Conservation (phyloP, 1,284 basidiomycete genomes). For the Leccinum proximum region DNA sequence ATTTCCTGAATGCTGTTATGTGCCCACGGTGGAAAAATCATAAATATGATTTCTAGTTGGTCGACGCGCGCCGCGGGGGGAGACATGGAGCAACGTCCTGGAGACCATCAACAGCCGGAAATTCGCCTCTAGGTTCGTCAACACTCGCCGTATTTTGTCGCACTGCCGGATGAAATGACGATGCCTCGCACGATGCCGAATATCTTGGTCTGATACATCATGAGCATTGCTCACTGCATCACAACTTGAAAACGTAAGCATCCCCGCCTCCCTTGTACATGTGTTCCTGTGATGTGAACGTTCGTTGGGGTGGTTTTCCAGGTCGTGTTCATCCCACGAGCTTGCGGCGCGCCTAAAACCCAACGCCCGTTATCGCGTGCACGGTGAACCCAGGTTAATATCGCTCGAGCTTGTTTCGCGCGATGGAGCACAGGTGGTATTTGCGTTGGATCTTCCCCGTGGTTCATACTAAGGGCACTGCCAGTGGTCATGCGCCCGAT, state of each 20-base stretch:
- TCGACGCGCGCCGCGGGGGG: neutral
- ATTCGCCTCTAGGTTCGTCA: slow-evolving; percentile 12
- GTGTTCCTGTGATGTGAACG: neutral
- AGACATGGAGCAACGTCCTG: slow-evolving; percentile 13
- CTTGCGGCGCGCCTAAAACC: slow-evolving; percentile 23
- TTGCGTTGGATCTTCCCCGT: neutral
- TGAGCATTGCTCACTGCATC: slow-evolving; percentile 18
- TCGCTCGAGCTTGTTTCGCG: slow-evolving; percentile 18
- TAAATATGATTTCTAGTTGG: too few relatives aligned
- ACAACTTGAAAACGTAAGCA: slow-evolving; percentile 32
- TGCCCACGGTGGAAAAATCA: too few relatives aligned
- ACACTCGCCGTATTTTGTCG: neutral
- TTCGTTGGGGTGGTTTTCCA: slow-evolving; percentile 17
- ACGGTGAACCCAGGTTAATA: slow-evolving; percentile 32
- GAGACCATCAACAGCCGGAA: slow-evolving; percentile 9
- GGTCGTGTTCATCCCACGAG: slow-evolving; percentile 27
- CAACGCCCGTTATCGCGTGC: slow-evolving; percentile 25
- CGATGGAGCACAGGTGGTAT: slow-evolving; percentile 5
- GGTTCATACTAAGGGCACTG: neutral
- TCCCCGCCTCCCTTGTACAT: neutral
- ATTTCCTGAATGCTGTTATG: too few relatives aligned
- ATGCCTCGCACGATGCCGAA: neutral
- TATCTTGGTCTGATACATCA: neutral
- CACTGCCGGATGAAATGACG: neutral
- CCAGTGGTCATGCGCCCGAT: slow-evolving; percentile 10